Conservation (phyloP, 441 rosid species). For the Erysimum cheiri region DNA sequence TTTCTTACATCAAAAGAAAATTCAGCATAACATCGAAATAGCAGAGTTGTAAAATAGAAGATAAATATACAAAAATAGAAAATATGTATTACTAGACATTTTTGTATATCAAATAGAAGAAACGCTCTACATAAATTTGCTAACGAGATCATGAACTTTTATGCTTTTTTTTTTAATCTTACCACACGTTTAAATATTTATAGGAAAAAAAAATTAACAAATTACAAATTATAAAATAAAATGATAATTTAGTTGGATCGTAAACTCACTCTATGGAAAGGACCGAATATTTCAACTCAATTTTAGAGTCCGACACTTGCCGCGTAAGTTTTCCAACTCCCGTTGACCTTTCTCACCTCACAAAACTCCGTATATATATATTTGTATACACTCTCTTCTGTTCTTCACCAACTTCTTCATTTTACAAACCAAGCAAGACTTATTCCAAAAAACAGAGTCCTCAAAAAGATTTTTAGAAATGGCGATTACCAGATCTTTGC, state of each 20-base stretch:
- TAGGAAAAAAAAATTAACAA: too few species aligned
- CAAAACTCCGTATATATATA: slow-evolving; percentile 12
- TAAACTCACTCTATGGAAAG: not conserved
- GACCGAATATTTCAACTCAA: slow-evolving; percentile 3
- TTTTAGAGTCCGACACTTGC: slow-evolving; percentile 37
- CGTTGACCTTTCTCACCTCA: slow-evolving; percentile 32
- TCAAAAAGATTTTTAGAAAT: not conserved
- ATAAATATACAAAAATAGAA: not conserved
- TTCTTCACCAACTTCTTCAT: slow-evolving; percentile 31
- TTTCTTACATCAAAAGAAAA: too few species aligned
- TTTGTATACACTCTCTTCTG: not conserved
- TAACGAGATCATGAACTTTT: too few species aligned
- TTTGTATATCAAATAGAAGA: too few species aligned
- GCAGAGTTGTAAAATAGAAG: too few species aligned
- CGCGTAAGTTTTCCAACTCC: slow-evolving; percentile 44
- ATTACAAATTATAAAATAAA: too few species aligned
- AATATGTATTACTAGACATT: too few species aligned
- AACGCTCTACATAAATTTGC: too few species aligned
- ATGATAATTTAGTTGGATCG: slow-evolving; percentile 29
- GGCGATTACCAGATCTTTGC: slow-evolving; percentile 28
- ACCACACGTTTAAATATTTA: too few species aligned
- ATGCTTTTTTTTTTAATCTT: too few species aligned
- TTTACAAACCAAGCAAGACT: slow-evolving; percentile 21
- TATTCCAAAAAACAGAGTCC: not conserved
- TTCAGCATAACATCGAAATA: too few species aligned